A percentile compares a stretch with the other conserved stretches of the same genome.
Conservation (phyloP, 371 early-diverging fungal genomes). For the Mortierella sp. region DNA sequence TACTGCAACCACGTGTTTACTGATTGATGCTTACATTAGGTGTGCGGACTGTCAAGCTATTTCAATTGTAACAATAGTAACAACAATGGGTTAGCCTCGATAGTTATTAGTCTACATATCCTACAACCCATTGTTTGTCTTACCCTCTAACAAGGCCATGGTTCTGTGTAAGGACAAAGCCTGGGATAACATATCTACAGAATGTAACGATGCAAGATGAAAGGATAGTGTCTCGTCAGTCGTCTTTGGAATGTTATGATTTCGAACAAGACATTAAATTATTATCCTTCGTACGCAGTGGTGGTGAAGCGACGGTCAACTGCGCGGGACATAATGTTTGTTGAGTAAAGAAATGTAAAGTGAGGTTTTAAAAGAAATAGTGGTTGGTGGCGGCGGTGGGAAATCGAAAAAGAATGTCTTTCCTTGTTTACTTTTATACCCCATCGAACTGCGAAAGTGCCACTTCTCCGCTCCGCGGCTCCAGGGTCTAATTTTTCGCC, state of each 20-base stretch:
- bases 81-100: background rate
- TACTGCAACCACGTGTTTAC: background rate
- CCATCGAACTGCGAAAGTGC: background rate
- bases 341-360: background rate
- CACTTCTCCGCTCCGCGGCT: background rate
- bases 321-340: conserved; percentile 13
- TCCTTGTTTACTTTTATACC: background rate
- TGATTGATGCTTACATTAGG: conserved; percentile 31
- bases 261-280: background rate
- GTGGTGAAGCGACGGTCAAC: conserved; percentile 54
- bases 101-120: background rate
- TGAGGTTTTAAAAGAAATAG: background rate
- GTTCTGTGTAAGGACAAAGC: conserved; percentile 28
- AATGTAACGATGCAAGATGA: background rate
- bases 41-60: conserved; percentile 44
- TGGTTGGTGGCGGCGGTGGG: background rate
- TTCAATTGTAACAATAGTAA: background rate
- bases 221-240: background rate
- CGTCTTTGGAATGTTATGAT: background rate
- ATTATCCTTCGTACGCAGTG: conserved; percentile 18
- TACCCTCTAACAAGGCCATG: conserved; percentile 56
- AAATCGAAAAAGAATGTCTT: too few species aligned
- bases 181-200: conserved; percentile 37
- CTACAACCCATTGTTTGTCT: background rate
- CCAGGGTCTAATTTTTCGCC: background rate